A percentile compares a stretch with the other conserved stretches of the same genome.
Evolutionary conservation across 208 protist genomes (phyloP).

Genomic region (Cochliopodium minus): DNA sequence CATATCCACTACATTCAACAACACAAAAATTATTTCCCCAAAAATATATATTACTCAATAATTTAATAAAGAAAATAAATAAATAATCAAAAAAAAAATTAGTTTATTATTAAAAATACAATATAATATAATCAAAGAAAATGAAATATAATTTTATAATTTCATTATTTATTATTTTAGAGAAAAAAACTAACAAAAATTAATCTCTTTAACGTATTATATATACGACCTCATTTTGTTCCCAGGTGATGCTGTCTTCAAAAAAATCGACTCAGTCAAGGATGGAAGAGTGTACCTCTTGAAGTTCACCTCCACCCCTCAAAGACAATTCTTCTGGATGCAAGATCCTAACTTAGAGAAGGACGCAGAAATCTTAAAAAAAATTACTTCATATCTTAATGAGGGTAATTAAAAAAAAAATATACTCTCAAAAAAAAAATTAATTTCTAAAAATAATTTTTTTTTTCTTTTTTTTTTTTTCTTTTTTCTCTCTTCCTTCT

Average conservation of each 20-base stretch:
- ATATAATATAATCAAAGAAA: background rate
- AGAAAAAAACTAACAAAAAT: background rate
- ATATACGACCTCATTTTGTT: constrained; percentile 1
- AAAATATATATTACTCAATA: background rate
- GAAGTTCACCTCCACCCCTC: background rate
- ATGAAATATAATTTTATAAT: background rate
- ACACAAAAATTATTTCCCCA: background rate
- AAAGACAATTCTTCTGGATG: constrained; percentile 6
- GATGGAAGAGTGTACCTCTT: constrained; percentile 4
- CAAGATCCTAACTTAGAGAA: constrained; percentile 11
- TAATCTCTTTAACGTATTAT: background rate
- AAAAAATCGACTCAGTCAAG: background rate
- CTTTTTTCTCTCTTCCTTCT: too few species aligned
- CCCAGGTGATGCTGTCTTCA: constrained; percentile 1
- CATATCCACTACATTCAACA: background rate
- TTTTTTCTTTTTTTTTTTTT: too few species aligned
- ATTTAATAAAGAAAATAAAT: background rate
- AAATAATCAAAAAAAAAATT: background rate
- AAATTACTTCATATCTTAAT: constrained; percentile 1
- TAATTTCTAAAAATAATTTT: too few species aligned
- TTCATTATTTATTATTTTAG: background rate
- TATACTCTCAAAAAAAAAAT: too few species aligned
- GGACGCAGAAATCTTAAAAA: background rate
- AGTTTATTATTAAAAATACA: background rate
- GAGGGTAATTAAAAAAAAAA: too few species aligned